A percentile compares a stretch with the other conserved stretches of the same genome.
Conservation (phyloP, 306 rosid genomes). For the Myrica gale region DNA sequence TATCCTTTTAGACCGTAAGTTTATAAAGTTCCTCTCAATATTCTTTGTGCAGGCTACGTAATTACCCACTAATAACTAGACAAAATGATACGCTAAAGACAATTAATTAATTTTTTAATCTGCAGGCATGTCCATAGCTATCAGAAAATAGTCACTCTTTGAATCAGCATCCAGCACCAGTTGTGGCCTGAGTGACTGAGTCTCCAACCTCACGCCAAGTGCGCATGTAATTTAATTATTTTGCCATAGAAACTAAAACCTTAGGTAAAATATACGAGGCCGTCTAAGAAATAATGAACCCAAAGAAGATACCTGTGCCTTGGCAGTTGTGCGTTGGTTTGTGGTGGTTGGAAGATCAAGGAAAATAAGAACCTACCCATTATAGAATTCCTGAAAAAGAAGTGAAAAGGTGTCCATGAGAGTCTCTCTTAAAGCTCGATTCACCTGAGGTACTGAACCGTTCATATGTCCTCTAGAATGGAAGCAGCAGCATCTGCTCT, state of each 20-base stretch:
- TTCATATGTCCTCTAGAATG: neutral
- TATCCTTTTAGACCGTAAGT: neutral
- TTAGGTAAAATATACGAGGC: neutral
- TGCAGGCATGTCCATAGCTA: neutral
- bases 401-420: neutral
- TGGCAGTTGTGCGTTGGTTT: neutral
- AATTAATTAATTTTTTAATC: neutral
- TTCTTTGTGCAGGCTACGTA: slow-evolving; percentile 1
- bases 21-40: too few species aligned
- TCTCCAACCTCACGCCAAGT: neutral
- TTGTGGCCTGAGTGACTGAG: neutral
- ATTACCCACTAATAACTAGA: neutral
- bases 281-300: neutral
- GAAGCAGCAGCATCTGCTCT: neutral
- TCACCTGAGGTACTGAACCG: neutral
- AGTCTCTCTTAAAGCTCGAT: neutral
- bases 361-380: neutral
- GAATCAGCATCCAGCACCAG: neutral
- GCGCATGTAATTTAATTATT: neutral
- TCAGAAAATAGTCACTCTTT: neutral
- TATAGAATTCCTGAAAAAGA: neutral
- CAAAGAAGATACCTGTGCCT: neutral
- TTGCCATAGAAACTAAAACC: neutral
- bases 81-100: neutral
- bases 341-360: neutral